Conservation (phyloP, 106 monocot genomes). For the Triglochin maritima region DNA sequence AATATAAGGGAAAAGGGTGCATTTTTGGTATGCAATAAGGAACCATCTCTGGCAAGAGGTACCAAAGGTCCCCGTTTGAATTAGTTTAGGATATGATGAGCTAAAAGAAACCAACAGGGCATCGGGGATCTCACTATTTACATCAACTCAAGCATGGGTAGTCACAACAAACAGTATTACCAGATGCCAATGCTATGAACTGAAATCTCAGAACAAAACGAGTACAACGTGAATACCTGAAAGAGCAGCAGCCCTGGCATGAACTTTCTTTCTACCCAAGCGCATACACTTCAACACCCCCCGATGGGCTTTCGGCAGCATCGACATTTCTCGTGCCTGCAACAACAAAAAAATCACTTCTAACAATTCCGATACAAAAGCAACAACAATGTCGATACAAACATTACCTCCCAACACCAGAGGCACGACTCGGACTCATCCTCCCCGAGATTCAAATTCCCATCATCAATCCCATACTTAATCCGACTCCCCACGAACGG, state of each 20-base stretch:
- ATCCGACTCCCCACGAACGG: slow-evolving; percentile 69
- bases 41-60: too few species aligned
- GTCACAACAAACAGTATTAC: background rate
- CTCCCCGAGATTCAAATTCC: slow-evolving; percentile 66
- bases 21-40: too few species aligned
- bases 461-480: slow-evolving; percentile 53
- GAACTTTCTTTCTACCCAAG: slow-evolving; percentile 17
- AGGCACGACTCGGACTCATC: slow-evolving; percentile 65
- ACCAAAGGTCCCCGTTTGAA: too few species aligned
- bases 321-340: slow-evolving; percentile 60
- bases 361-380: background rate
- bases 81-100: too few species aligned
- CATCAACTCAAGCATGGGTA: background rate
- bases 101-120: too few species aligned
- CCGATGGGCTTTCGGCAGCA: slow-evolving; percentile 39
- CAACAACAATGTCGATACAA: background rate
- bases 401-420: slow-evolving; percentile 97
- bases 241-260: slow-evolving; percentile 13
- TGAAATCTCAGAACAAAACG: background rate
- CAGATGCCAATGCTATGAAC: background rate
- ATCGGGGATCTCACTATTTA: too few species aligned
- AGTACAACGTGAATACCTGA: slow-evolving; percentile 7
- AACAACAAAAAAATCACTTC: background rate
- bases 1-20: too few species aligned
- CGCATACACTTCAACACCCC: slow-evolving; percentile 9